A percentile compares a stretch with the other conserved stretches of the same genome.
These are phyloP conservation scores for Mrakia blollopis DNA, from an alignment of 768 basidiomycete genomes.

Conservation along the genomic window DNA sequence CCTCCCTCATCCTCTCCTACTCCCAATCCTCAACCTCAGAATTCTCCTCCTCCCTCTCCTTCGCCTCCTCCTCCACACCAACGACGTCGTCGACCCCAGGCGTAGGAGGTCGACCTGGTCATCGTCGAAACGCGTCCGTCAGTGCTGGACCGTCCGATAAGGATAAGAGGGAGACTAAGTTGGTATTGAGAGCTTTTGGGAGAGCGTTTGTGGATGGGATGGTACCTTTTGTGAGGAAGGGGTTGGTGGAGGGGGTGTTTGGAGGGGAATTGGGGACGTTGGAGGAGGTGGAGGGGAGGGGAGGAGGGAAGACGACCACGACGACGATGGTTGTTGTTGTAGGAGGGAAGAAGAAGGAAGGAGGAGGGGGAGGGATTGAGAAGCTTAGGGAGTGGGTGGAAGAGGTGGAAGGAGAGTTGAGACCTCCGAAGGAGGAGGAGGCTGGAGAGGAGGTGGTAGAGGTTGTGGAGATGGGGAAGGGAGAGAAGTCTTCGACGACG, in stretches of 20 bases:
- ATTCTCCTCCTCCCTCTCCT: not conserved
- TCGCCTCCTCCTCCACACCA: slow-evolving; percentile 22
- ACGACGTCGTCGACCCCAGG: slow-evolving; percentile 25
- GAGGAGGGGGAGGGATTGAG: not conserved
- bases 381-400: slow-evolving; percentile 18
- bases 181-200: slow-evolving; percentile 51
- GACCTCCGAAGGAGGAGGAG: slow-evolving; percentile 6
- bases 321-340: no score
- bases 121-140: slow-evolving; percentile 34
- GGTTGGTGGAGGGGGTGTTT: slow-evolving; percentile 71
- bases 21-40: slow-evolving; percentile 18
- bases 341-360: not conserved
- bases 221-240: slow-evolving; percentile 66
- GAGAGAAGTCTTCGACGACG: not conserved
- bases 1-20: slow-evolving; percentile 52
- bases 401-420: not conserved
- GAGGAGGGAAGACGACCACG: not conserved
- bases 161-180: slow-evolving; percentile 39
- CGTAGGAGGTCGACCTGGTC: slow-evolving; percentile 38
- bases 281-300: not conserved
- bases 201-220: slow-evolving; percentile 59
- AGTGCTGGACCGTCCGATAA: slow-evolving; percentile 32
- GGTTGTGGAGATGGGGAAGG: not conserved
- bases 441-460: slow-evolving; percentile 6
- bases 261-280: slow-evolving; percentile 41